Conservation (phyloP, 768 basidiomycete genomes). For the Dacryopinax primogenitus region DNA sequence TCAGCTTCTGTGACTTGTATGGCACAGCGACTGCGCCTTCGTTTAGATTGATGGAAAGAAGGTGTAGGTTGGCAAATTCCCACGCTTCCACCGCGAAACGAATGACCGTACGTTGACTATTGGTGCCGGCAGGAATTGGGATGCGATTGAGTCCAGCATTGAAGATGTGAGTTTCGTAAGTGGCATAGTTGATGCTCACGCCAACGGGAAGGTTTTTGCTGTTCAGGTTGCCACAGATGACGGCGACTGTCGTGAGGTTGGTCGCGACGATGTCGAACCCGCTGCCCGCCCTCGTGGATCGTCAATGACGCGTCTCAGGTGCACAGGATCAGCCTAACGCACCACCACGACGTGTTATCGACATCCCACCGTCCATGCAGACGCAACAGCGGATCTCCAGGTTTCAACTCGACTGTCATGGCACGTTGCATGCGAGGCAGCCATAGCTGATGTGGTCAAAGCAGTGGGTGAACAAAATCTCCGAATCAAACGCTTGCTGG, state of each 20-base stretch:
- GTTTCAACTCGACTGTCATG: background rate
- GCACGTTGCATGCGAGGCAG: background rate
- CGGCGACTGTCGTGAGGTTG: background rate
- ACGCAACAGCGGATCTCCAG: background rate
- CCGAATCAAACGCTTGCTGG: background rate
- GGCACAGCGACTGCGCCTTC: background rate
- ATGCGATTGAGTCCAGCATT: background rate
- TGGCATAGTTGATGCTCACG: background rate
- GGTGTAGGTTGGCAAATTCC: background rate
- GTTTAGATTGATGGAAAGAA: background rate
- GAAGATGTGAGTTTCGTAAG: background rate
- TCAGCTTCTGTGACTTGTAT: background rate
- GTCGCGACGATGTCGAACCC: conserved; percentile 3
- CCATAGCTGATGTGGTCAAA: background rate
- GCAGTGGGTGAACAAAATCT: background rate
- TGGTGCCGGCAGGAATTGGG: background rate
- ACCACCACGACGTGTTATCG: conserved; percentile 3
- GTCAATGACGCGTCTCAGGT: background rate
- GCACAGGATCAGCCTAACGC: background rate
- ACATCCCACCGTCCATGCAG: background rate
- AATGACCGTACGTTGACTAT: background rate
- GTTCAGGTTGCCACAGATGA: background rate
- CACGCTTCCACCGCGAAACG: conserved; percentile 1
- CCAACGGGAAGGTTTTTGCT: background rate
- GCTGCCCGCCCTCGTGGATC: background rate